Evolutionary conservation across 2,329 filamentous ascomycete species (phyloP).

Genomic region (Colletotrichum truncatum): DNA sequence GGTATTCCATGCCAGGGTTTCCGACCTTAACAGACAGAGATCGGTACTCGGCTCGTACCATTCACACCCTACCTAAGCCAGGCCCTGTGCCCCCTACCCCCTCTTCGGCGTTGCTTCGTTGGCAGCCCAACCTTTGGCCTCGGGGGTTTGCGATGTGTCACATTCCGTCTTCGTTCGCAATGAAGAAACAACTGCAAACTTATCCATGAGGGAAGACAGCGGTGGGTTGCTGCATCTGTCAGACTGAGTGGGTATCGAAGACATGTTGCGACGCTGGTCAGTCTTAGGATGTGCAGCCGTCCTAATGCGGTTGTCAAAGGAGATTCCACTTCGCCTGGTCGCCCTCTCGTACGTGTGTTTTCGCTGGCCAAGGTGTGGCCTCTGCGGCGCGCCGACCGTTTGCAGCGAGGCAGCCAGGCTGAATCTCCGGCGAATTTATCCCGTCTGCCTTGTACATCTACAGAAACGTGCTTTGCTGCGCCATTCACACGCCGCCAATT

Average conservation of each 20-base stretch:
- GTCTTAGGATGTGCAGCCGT: conserved; percentile 23
- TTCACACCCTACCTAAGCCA: conserved; percentile 20
- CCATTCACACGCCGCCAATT: conserved; percentile 3
- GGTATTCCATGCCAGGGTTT: conserved; percentile 10
- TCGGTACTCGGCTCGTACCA: conserved; percentile 28
- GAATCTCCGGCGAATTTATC: not conserved
- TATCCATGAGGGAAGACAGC: not conserved
- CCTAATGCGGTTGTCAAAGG: conserved; percentile 16
- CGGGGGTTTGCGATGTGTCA: conserved; percentile 19
- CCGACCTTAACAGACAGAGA: conserved; percentile 15
- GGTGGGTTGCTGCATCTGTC: not conserved
- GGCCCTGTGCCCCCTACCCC: not conserved
- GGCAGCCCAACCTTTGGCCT: conserved; percentile 7
- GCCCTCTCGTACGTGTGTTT: no score
- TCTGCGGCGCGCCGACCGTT: conserved; percentile 9
- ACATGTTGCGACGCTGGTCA: conserved; percentile 18
- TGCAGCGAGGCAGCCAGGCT: conserved; percentile 12
- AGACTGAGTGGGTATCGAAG: conserved; percentile 11
- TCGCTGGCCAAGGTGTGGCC: no score
- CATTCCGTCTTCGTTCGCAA: not conserved
- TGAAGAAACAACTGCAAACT: not conserved
- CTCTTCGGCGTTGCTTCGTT: conserved; percentile 21
- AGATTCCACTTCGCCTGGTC: no score
- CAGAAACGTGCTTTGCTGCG: conserved; percentile 9
- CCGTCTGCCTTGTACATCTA: not conserved